Evolutionary conservation across 345 rosid species (phyloP).

Genomic region (Eucalyptus erythrocorys): DNA sequence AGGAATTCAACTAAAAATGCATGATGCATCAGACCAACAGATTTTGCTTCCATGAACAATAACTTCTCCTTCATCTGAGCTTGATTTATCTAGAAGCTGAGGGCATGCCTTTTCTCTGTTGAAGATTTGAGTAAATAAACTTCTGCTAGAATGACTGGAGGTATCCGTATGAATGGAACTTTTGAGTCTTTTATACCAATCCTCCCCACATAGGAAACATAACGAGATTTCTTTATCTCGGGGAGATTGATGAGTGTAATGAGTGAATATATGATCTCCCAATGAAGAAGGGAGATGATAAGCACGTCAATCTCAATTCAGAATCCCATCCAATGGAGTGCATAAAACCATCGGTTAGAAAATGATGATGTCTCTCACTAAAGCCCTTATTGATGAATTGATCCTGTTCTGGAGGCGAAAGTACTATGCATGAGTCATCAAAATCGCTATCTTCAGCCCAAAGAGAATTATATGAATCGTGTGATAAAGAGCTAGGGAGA

Average conservation of each 20-base stretch:
- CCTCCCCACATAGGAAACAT: background rate
- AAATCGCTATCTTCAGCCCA: constrained; percentile 3
- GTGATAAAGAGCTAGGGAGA: constrained; percentile 3
- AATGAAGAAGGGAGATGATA: background rate
- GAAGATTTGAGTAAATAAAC: background rate
- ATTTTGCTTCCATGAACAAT: background rate
- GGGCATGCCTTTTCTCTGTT: background rate
- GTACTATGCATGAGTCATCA: background rate
- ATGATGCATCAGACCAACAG: background rate
- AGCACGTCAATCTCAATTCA: constrained; percentile 4
- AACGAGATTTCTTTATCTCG: constrained; percentile 9
- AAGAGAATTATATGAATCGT: background rate
- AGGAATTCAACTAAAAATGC: background rate
- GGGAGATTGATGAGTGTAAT: constrained; percentile 3
- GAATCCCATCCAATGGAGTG: constrained; percentile 2
- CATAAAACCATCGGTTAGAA: background rate
- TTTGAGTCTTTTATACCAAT: background rate
- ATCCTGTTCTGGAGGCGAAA: constrained; percentile 10
- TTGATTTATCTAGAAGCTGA: background rate
- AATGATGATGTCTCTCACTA: background rate
- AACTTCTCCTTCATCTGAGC: background rate
- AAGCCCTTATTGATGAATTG: background rate
- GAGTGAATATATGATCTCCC: background rate
- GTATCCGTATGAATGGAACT: background rate
- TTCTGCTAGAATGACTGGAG: background rate